phyloP scores from a whole-genome alignment of 768 basidiomycete species.

The Cyclocybe cylindracea region DNA sequence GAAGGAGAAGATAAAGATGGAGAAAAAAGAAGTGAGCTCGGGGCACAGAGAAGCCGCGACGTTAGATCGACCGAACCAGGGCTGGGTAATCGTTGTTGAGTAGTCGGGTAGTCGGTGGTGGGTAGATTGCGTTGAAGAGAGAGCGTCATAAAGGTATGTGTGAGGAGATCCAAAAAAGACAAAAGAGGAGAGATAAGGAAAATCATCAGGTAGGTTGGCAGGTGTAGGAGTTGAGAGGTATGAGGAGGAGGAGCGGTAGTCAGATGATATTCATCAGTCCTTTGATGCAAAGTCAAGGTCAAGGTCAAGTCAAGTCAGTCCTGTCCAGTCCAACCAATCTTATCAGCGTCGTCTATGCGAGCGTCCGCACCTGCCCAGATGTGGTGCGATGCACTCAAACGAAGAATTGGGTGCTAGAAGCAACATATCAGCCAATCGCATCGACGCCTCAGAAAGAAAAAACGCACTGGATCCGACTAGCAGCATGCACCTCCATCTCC shows the following conservation, averaged over 20 bases:
- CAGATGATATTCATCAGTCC: constrained; percentile 1
- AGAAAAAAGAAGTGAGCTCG: not conserved
- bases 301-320: not conserved
- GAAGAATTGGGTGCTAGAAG: constrained; percentile 80
- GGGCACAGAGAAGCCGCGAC: not conserved
- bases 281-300: not conserved
- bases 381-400: constrained; percentile 47
- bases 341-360: not conserved
- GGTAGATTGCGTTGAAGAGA: constrained; percentile 1
- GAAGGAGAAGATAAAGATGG: not conserved
- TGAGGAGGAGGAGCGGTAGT: constrained; percentile 2
- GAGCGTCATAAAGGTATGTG: not conserved
- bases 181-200: not conserved
- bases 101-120: not conserved
- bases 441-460: constrained; percentile 2
- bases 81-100: not conserved
- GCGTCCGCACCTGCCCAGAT: not conserved
- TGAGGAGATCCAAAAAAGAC: constrained; percentile 14
- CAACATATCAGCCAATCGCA: constrained; percentile 6
- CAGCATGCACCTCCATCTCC: constrained; percentile 98
- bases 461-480: constrained; percentile 87
- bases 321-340: not conserved
- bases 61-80: not conserved
- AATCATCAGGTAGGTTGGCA: constrained; percentile 6
- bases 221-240: constrained; percentile 3